Base-by-base conservation (phyloP, 306 rosid genomes). In the Castanea mollissima region DNA sequence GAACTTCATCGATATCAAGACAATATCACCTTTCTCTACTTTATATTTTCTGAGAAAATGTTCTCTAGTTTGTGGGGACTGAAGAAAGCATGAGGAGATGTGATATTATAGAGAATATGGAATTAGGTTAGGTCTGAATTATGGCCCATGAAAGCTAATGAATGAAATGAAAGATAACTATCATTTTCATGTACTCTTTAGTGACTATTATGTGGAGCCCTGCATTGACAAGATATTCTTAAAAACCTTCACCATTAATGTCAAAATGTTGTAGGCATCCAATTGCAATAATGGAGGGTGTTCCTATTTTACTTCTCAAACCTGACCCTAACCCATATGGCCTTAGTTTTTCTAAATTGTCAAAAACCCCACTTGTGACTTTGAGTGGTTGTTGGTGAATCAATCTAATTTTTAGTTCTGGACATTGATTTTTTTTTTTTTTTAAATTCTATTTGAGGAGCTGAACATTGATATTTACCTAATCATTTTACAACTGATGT, bases 281-380 rank as follows among this genome's bases (percentile, higher is more conserved):
- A 69, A 57, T 25, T 55, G 18, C 49, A 80, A 79, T 63, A 20
- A 63, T 31, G 23, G 35, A 4, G 3, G 38, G 68, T 21, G 65
- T 68, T 21, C 6, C 80, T 7, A 0, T 21, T 69, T 56, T 56
- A 25, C 23, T 46, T 21, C 13, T 60, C 71, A 41, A 27, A 38
- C 34, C 25, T 44, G 59, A 60, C 79, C 58, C 60, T 23, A 60
- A 18, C 20, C 51, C 67, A 29, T 60, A 41, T 63, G 52, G 6
- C 38, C 68, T 25, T 62, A 2, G 5, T 52, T 71, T 75, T 71
- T 71, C 71, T 62, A 59, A 46, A 71, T n/a, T 44, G 38, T 31
- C 41, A 23, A 78, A 44, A 44, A 35, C 35, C 57, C 81, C 76
- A 44, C 70, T 29, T 70, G 52, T 58, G 80, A 54, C 55, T 49